phyloP scores from a whole-genome alignment of 2,329 filamentous ascomycete species.

The Talaromyces islandicus region DNA sequence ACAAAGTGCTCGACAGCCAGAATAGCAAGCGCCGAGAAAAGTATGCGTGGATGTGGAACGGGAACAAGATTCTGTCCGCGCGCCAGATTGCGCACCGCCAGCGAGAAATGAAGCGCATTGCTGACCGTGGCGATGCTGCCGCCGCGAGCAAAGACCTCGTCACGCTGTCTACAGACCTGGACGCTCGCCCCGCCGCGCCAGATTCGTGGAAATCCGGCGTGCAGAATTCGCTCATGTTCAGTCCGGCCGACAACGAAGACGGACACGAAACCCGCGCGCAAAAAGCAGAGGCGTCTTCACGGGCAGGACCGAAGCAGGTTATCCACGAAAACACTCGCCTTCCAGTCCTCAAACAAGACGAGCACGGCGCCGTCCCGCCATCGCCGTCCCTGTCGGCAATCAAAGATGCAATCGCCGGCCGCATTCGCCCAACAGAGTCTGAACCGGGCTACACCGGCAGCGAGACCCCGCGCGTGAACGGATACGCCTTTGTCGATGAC shows the following conservation, averaged over 20 bases:
- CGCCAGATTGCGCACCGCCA: conserved; percentile 53
- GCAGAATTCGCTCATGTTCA: conserved; percentile 84
- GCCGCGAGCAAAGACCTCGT: conserved; percentile 52
- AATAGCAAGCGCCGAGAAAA: conserved; percentile 80
- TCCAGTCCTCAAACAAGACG: conserved; percentile 41
- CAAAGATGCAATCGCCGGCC: conserved; percentile 74
- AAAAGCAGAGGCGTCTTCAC: conserved; percentile 62
- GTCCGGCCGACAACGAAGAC: conserved; percentile 46
- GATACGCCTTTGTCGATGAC: conserved; percentile 87
- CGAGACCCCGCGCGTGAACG: conserved; percentile 86
- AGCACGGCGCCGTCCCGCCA: conserved; percentile 50
- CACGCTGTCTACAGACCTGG: conserved; percentile 53
- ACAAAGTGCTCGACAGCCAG: conserved; percentile 82
- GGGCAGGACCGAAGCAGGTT: conserved; percentile 69
- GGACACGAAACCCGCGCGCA: conserved; percentile 57
- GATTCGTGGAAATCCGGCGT: conserved; percentile 70
- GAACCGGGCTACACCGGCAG: conserved; percentile 57
- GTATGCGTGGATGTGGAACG: conserved; percentile 81
- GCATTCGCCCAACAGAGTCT: conserved; percentile 55
- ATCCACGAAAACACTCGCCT: conserved; percentile 80
- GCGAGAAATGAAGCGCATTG: conserved; percentile 63
- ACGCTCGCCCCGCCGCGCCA: conserved; percentile 69
- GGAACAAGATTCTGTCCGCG: conserved; percentile 70
- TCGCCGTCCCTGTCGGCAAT: conserved; percentile 83
- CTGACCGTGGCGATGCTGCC: conserved; percentile 55